Conservation (phyloP, 306 rosid species). For the Gleditsia sinensis region DNA sequence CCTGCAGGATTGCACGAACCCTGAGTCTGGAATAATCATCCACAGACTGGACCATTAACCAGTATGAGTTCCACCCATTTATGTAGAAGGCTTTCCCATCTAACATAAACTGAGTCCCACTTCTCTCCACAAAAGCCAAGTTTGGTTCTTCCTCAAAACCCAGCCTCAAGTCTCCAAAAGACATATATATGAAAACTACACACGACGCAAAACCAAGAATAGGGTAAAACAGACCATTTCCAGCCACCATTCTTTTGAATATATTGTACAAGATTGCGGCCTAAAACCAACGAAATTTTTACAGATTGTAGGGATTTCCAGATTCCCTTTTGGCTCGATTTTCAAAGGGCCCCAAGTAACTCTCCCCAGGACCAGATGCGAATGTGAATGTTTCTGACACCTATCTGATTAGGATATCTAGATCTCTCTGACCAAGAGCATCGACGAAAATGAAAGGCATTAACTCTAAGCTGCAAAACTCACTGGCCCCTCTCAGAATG, state of each 20-base stretch:
- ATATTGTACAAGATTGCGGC: neutral
- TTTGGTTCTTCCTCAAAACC: constrained; percentile 41
- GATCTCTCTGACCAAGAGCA: constrained; percentile 45
- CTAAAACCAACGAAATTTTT: constrained; percentile 41
- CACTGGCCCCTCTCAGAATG: constrained; percentile 17
- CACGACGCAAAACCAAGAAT: constrained; percentile 72
- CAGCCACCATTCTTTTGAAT: constrained; percentile 54
- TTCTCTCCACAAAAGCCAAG: constrained; percentile 73
- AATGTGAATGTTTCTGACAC: constrained; percentile 30
- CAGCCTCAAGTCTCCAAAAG: constrained; percentile 69
- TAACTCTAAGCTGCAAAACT: constrained; percentile 16
- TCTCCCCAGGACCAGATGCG: constrained; percentile 36
- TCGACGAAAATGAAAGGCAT: constrained; percentile 5
- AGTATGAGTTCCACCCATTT: constrained; percentile 98
- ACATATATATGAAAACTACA: constrained; percentile 74
- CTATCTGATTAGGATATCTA: constrained; percentile 37
- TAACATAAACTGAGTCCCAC: constrained; percentile 73
- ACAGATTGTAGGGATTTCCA: constrained; percentile 34
- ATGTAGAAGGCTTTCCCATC: constrained; percentile 79
- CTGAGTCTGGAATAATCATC: constrained; percentile 64
- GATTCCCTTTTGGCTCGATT: constrained; percentile 46
- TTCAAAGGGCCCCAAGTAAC: constrained; percentile 22
- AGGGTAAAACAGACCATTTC: constrained; percentile 78
- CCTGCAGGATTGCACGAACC: constrained; percentile 65
- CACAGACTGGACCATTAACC: constrained; percentile 92